Base-by-base conservation (phyloP, 1,284 basidiomycete species). In the Ceratobasidium sp. region DNA sequence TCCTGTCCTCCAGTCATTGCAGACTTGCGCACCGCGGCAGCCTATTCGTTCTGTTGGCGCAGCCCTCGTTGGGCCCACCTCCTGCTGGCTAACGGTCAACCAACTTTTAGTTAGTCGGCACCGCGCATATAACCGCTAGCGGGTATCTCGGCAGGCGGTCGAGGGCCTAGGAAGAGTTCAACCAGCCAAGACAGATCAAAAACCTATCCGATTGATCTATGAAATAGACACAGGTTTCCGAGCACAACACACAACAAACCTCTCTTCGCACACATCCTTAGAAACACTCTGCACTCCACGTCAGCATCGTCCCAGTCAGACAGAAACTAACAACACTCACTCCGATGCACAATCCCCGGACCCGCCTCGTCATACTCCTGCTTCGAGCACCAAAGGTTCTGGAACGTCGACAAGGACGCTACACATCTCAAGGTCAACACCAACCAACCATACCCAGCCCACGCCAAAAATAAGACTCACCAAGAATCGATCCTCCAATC, bases 401-500 rank as follows among this genome's bases (percentile, higher is more conserved):
- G 96, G 95, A 98, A 98, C 80, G 97, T 98, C 81, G 91, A 94
- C 77, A 98, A 91, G 77, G 96, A 98, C 51, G 96, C 95, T 79
- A 25, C n/a, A 19, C n/a, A 0, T 54, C 25, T 2, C 52, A 1
- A 17, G 6, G 34, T 67, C 4, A 68, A 32, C 13, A 65, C 22
- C 43, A 40, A 13, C 32, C 22, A 9, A 5, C 11, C 5, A 25
- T 9, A 22, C 22, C 13, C 22, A 29, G 1, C 3, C 43, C 1
- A 13, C 56, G 22, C 15, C 1, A 43, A 8, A 32, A 25, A n/a
- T n/a, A n/a, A n/a, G n/a, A 67, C 78, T 34, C 29, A 79, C 78
- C 79, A 49, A 98, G 89, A 85, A 99, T 99, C 80, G 96, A 98
- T 82, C 97, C 97, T 90, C 97, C 97, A 83, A 99, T 98, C 97